Percentiles rank a stretch among this genome's conserved stretches.
phyloP scores from a whole-genome alignment of 1,284 basidiomycete species.

The Irpex lacteus region DNA sequence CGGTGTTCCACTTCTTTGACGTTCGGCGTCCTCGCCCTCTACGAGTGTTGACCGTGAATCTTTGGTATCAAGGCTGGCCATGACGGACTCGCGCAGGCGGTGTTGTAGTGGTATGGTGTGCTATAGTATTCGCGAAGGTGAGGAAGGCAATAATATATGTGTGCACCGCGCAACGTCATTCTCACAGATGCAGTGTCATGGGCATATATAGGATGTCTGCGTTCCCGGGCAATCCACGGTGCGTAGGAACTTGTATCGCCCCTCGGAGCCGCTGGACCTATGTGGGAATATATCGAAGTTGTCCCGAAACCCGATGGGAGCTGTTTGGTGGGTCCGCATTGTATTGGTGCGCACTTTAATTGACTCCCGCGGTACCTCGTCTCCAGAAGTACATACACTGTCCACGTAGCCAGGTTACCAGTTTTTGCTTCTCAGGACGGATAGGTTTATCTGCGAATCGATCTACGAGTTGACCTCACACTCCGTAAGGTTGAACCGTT shows the following conservation, averaged over 20 bases:
- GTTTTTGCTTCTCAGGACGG: neutral
- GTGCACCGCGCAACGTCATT: constrained; percentile 6
- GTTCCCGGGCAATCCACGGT: constrained; percentile 11
- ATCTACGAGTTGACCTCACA: neutral
- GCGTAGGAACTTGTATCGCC: neutral
- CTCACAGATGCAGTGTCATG: constrained; percentile 11
- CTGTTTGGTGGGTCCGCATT: neutral
- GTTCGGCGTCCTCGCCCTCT: constrained; percentile 6
- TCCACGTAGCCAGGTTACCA: neutral
- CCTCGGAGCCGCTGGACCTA: constrained; percentile 7
- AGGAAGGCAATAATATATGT: constrained; percentile 6
- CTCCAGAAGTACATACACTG: neutral
- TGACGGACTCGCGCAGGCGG: neutral
- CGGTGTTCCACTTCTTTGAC: neutral
- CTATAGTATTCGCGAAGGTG: neutral
- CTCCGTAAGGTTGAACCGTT: neutral
- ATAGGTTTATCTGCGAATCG: neutral
- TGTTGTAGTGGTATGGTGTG: neutral
- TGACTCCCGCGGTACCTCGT: neutral
- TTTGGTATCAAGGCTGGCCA: constrained; percentile 8
- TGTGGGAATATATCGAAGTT: constrained; percentile 10
- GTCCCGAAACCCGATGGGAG: constrained; percentile 11
- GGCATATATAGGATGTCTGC: constrained; percentile 1
- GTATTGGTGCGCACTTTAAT: neutral
- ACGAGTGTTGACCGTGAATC: constrained; percentile 14